These are phyloP conservation scores for Lachnellula subtilissima DNA, from an alignment of 2,329 filamentous ascomycete genomes.

Conservation along the genomic window DNA sequence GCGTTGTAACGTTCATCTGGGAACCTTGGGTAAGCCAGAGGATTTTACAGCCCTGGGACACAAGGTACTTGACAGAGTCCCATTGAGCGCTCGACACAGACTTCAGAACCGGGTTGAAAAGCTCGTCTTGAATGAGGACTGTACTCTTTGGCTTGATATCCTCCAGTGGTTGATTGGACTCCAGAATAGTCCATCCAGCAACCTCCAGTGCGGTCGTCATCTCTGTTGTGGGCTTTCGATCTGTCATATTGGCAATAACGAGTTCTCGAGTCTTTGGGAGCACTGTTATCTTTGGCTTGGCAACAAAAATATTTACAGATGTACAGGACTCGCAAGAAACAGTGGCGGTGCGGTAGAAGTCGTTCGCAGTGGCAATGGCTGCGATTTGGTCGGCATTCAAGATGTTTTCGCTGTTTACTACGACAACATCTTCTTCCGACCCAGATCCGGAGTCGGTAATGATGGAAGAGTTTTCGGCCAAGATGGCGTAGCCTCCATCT, in stretches of 20 bases:
- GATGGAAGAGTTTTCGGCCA: slow-evolving; percentile 3
- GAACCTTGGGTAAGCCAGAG: slow-evolving; percentile 8
- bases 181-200: not conserved
- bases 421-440: slow-evolving; percentile 50
- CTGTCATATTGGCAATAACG: not conserved
- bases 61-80: slow-evolving; percentile 1
- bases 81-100: slow-evolving; percentile 1
- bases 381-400: not conserved
- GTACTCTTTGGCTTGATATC: not conserved
- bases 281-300: not conserved
- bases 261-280: not conserved
- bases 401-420: slow-evolving; percentile 45
- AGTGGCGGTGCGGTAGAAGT: slow-evolving; percentile 3
- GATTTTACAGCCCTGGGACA: not conserved
- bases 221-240: not conserved
- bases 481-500: slow-evolving; percentile 1
- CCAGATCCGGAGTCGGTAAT: slow-evolving; percentile 28
- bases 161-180: not conserved
- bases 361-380: not conserved
- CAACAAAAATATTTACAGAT: slow-evolving; percentile 1
- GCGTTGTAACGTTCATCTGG: not conserved
- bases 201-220: not conserved
- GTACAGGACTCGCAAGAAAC: slow-evolving; percentile 4
- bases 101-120: not conserved
- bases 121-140: slow-evolving; percentile 4